Base-by-base conservation (phyloP, 345 rosid species). In the Triadica sebifera region DNA sequence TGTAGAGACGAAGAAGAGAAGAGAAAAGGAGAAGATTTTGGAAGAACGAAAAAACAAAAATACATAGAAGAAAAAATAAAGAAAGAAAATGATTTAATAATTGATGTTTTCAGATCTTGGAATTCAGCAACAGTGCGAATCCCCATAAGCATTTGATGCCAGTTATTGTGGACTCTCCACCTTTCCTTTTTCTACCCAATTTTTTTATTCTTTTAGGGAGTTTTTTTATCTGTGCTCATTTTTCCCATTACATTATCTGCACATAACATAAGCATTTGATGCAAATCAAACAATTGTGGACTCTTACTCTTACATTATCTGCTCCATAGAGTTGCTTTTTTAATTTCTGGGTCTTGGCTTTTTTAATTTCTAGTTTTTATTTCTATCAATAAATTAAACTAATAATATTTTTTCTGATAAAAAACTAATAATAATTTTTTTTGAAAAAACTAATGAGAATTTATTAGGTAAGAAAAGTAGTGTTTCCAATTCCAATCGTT, bases 141-240 rank as follows among this genome's bases (percentile, higher is more conserved):
- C 94, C 91, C 93, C 70, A 81, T 83, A 77, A 78, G 93, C 89
- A 92, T 91, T 91, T 82, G 89, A 88, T 88, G 89, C 91, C 85
- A 80, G 84, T 84, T 79, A 79, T 84, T 75, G 85, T 78, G 85
- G 83, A 75, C 76, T 79, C 85, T 79, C 87, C 80, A 72, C 82
- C 87, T 79, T 74, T 70, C 67, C 72, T 73, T 81, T 74, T 17
- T 41, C 16, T 49, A 3, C 3, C 15, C n/a, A 10, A 19, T 49
- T 29, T 15, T 56, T 41, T 29, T 29, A 29, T 22, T 52, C 0
- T 60, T 7, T 55, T 55, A 3, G 25, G 16, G 29, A 12, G 4
- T 13, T 1, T 3, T 19, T 7, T 37, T 73, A 43, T 8, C n/a
- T 62, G 0, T 45, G 1, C 41, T 12, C 34, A 25, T 45, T 55